Conservation (phyloP, 208 protist genomes). For the Leptomonas pyrrhocoris region DNA sequence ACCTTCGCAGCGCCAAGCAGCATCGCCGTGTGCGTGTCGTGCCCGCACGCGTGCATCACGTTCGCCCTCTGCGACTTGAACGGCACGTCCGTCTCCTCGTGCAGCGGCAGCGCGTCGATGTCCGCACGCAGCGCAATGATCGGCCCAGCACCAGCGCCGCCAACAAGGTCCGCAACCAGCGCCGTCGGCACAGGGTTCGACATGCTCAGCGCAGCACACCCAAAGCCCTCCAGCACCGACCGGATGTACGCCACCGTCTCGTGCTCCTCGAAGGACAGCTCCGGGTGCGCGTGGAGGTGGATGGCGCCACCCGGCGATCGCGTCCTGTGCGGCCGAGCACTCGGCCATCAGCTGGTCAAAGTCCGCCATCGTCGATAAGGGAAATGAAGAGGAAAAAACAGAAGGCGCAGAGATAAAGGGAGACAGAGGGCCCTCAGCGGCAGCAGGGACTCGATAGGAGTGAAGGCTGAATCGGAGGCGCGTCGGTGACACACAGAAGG, state of each 20-base stretch:
- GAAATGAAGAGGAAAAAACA: neutral
- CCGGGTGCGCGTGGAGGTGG: slow-evolving; percentile 58
- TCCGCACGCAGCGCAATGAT: slow-evolving; percentile 71
- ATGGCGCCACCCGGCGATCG: slow-evolving; percentile 27
- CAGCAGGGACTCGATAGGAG: too few species aligned
- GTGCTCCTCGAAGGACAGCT: slow-evolving; percentile 51
- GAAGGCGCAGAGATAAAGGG: neutral
- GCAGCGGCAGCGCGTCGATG: slow-evolving; percentile 70
- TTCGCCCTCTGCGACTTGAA: slow-evolving; percentile 57
- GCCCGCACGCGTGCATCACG: slow-evolving; percentile 76
- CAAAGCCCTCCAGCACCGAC: slow-evolving; percentile 37
- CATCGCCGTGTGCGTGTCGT: slow-evolving; percentile 74
- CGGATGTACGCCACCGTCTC: slow-evolving; percentile 50
- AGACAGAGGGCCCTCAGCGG: too few species aligned
- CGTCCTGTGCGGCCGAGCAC: slow-evolving; percentile 24
- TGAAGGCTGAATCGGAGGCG: too few species aligned
- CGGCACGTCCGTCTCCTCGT: slow-evolving; percentile 65
- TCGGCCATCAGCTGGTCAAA: slow-evolving; percentile 28
- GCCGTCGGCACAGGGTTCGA: slow-evolving; percentile 44
- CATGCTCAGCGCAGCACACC: slow-evolving; percentile 40
- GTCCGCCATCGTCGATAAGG: slow-evolving; percentile 4
- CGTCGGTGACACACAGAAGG: too few species aligned
- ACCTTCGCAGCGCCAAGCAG: slow-evolving; percentile 73
- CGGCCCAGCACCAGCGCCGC: slow-evolving; percentile 52
- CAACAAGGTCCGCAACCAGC: slow-evolving; percentile 61